A percentile compares a stretch with the other conserved stretches of the same genome.
phyloP scores from a whole-genome alignment of 257 asterid genomes.

The Solanum lignicaule region DNA sequence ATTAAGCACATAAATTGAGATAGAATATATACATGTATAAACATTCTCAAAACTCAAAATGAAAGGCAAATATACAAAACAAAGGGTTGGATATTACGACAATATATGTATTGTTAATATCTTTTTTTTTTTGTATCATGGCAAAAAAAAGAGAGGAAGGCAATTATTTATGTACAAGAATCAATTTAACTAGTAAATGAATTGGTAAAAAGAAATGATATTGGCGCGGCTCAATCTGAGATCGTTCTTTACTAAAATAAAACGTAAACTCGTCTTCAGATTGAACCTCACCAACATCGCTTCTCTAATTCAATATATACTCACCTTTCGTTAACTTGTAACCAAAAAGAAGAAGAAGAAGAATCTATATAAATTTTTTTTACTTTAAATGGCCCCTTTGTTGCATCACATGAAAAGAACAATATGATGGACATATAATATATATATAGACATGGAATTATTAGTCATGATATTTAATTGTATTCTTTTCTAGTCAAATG shows the following conservation, averaged over 20 bases:
- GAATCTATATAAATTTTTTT: too few species aligned
- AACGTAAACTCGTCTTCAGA: conserved; percentile 66
- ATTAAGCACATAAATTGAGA: not conserved
- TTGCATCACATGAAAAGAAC: conserved; percentile 1
- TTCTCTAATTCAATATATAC: not conserved
- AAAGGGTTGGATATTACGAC: not conserved
- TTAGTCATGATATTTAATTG: not conserved
- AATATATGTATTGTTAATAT: not conserved
- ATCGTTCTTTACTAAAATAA: conserved; percentile 40
- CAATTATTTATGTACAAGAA: not conserved
- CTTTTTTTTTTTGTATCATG: not conserved
- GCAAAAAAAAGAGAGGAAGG: not conserved
- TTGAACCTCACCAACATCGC: conserved; percentile 99
- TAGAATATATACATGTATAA: not conserved
- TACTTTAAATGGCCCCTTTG: not conserved
- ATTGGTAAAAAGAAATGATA: conserved; percentile 40
- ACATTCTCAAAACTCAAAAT: not conserved
- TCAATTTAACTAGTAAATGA: not conserved
- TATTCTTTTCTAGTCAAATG: not conserved
- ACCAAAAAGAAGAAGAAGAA: not conserved
- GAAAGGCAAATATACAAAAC: not conserved
- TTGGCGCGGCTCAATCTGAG: conserved; percentile 99
- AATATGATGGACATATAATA: not conserved
- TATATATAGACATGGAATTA: not conserved
- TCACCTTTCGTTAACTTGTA: not conserved